These are phyloP conservation scores for Chenopodium formosanum DNA, from an alignment of 148 eudicot species.

Conservation along the genomic window DNA sequence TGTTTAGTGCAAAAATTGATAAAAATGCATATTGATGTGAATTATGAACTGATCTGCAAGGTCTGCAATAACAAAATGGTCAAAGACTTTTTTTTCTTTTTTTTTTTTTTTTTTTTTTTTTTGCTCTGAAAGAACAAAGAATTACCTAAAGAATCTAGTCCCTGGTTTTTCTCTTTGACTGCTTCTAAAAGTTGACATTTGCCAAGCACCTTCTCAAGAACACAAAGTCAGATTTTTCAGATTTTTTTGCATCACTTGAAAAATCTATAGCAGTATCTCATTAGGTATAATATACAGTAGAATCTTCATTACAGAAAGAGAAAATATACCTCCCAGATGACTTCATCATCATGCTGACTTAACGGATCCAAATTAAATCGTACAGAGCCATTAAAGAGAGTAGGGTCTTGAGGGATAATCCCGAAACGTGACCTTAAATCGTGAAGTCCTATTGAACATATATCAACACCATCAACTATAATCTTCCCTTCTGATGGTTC, in stretches of 20 bases:
- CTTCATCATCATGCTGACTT: slow-evolving; percentile 52
- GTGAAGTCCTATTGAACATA: slow-evolving; percentile 70
- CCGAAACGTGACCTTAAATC: slow-evolving; percentile 82
- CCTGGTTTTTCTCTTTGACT: slow-evolving; percentile 61
- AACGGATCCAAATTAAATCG: slow-evolving; percentile 83
- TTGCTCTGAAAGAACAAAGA: not conserved
- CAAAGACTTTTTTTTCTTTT: not conserved
- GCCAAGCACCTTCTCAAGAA: slow-evolving; percentile 50
- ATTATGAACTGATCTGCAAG: not conserved
- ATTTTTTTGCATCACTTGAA: not conserved
- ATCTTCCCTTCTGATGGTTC: slow-evolving; percentile 68
- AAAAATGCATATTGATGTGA: not conserved
- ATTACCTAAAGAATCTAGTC: slow-evolving; percentile 70
- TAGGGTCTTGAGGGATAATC: slow-evolving; percentile 88
- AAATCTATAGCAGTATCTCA: too few relatives aligned
- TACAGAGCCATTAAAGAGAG: slow-evolving; percentile 80
- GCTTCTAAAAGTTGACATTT: slow-evolving; percentile 82
- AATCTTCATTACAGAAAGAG: too few relatives aligned
- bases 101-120: too few relatives aligned
- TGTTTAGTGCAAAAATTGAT: not conserved
- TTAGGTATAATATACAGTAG: too few relatives aligned
- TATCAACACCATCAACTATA: slow-evolving; percentile 73
- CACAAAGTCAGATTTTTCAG: not conserved
- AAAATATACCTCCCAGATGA: slow-evolving; percentile 76
- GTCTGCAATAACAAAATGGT: not conserved